Percentiles rank a stretch among this genome's conserved stretches.
phyloP scores from a whole-genome alignment of 306 rosid genomes.

The Biancaea sappan region DNA sequence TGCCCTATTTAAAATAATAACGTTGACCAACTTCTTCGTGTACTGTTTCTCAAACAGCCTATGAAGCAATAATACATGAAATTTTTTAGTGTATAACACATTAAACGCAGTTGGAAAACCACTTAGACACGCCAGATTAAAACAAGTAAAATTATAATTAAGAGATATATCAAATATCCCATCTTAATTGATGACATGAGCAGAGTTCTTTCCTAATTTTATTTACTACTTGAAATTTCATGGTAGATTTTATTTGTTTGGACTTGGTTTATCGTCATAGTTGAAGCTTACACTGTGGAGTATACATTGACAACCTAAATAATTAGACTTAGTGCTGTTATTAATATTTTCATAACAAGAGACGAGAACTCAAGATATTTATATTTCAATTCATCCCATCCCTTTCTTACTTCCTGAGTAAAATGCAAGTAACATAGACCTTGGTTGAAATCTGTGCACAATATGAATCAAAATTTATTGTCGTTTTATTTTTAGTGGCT shows the following conservation, averaged over 20 bases:
- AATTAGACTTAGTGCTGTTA: not conserved
- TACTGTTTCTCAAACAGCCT: no score
- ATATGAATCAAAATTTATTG: constrained; percentile 1
- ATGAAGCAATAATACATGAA: no score
- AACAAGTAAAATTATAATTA: no score
- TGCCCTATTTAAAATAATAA: no score
- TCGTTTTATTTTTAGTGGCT: not conserved
- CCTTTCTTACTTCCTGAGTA: not conserved
- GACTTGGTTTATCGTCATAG: not conserved
- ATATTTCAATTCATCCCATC: not conserved
- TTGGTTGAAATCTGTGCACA: not conserved
- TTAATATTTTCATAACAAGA: not conserved
- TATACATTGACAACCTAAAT: not conserved
- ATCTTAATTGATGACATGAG: not conserved
- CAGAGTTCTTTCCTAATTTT: not conserved
- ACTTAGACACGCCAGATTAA: not conserved
- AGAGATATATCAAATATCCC: not conserved
- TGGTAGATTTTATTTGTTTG: not conserved
- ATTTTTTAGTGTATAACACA: no score
- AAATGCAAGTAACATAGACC: not conserved
- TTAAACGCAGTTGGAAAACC: not conserved
- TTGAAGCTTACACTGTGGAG: not conserved
- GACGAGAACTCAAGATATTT: not conserved
- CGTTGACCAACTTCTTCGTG: not conserved
- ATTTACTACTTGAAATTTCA: no score